Base-by-base conservation (phyloP, 139 green algal species). In the Coelastrella sp. region DNA sequence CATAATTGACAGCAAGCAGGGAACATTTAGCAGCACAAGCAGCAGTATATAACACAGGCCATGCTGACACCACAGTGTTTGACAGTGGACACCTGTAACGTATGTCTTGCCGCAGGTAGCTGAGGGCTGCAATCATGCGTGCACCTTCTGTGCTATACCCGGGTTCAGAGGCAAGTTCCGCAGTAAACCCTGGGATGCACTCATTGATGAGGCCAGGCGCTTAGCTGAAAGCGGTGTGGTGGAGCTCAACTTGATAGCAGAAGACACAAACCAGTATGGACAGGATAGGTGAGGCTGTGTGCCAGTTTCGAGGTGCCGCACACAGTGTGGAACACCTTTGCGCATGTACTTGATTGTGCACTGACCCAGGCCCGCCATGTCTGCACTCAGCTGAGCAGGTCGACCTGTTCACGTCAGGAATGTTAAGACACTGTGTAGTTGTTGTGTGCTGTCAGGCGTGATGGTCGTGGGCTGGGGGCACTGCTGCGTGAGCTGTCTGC, bases 141-240 rank as follows among this genome's bases (percentile, higher is more conserved):
- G 97, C 95, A 98, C 94, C 68, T 99, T 99, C 92, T 99, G 97
- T 84, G 95, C 96, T 17, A 99, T 99, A 80, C 97, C 97, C 4
- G 93, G 94, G 47, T 97, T 98, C 93, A 91, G 97, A 58, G 97
- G 97, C 81, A 97, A 97, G 92, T 98, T 98, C 93, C 90, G 96
- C n/a, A 96, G 90, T 86, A 98, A 98, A 92, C 93, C 95, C 3
- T 98, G 93, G 92, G 74, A 60, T 6, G 59, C 57, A 58, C 8
- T 91, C 8, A 10, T 91, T 54, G 88, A 91, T 13, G 97, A 99
- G 91, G 97, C 97, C 0, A 56, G 79, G 85, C 71, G 86, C 20
- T 90, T 98, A 90, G 96, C 97, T 61, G 94, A 91, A 4, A 80
- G 23, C 10, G 97, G 97, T 13, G 97, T 94, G 13, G 92, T 94